Percentiles rank a stretch among this genome's conserved stretches.
These are phyloP conservation scores for Pyrus bretschneideri DNA, from an alignment of 306 rosid species.

Conservation along the genomic window DNA sequence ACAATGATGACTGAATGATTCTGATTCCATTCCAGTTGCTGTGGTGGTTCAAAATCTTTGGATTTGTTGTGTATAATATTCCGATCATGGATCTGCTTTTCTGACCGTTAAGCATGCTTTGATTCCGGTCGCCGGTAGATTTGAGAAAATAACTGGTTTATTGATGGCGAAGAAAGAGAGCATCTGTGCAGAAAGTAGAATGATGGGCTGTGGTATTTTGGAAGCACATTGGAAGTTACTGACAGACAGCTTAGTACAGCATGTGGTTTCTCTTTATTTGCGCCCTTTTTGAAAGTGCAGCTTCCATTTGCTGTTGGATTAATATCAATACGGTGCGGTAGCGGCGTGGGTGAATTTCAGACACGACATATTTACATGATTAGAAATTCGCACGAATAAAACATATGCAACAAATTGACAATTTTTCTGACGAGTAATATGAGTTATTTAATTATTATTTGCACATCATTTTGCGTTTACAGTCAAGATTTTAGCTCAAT, in stretches of 20 bases:
- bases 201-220: neutral
- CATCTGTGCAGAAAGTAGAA: neutral
- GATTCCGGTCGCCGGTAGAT: neutral
- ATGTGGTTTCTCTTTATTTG: neutral
- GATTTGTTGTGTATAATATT: neutral
- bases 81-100: neutral
- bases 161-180: neutral
- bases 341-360: too few relatives aligned
- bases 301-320: too few relatives aligned
- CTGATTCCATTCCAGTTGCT: neutral
- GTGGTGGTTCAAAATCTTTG: neutral
- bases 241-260: neutral
- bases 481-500: too few relatives aligned
- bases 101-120: neutral
- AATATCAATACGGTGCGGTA: too few relatives aligned
- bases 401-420: too few relatives aligned
- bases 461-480: too few relatives aligned
- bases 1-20: neutral
- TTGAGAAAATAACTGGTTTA: neutral
- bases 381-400: too few relatives aligned
- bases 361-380: too few relatives aligned
- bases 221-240: neutral
- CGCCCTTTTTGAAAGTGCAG: too few relatives aligned
- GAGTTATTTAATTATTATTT: too few relatives aligned
- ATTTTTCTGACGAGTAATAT: too few relatives aligned